phyloP scores from a whole-genome alignment of 768 basidiomycete species.

The Cubamyces lactineus region DNA sequence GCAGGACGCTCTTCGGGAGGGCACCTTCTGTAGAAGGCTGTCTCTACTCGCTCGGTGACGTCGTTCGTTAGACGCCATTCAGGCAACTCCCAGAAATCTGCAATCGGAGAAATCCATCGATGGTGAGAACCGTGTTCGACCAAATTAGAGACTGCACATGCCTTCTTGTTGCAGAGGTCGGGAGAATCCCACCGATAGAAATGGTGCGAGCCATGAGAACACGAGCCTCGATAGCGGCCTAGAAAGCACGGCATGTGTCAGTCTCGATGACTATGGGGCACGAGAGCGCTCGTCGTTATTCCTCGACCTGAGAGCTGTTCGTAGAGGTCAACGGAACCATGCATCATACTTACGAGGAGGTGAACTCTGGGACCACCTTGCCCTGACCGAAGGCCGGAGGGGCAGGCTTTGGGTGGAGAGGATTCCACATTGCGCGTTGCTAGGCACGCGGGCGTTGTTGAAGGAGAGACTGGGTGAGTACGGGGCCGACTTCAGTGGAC shows the following conservation, averaged over 20 bases:
- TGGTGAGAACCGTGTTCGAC: too few species aligned
- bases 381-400: conserved; percentile 53
- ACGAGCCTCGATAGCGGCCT: conserved; percentile 50
- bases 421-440: conserved; percentile 35
- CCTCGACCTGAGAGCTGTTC: not conserved
- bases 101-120: not conserved
- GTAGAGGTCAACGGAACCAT: not conserved
- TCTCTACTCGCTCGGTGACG: conserved; percentile 16
- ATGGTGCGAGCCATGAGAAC: conserved; percentile 57
- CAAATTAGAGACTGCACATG: conserved; percentile 21
- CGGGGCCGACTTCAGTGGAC: not conserved
- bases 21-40: conserved; percentile 14
- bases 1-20: conserved; percentile 17
- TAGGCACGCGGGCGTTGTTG: not conserved
- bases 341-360: conserved; percentile 34
- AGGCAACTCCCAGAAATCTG: conserved; percentile 21
- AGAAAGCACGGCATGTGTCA: not conserved
- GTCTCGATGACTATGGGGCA: not conserved
- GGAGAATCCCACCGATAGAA: conserved; percentile 60
- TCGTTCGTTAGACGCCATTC: conserved; percentile 3
- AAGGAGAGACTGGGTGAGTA: not conserved
- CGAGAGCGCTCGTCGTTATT: not conserved
- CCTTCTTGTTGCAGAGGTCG: conserved; percentile 62
- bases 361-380: conserved; percentile 47
- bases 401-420: conserved; percentile 47